Evolutionary conservation across 208 protist species (phyloP).

Genomic region (Crithidia expoeki): DNA sequence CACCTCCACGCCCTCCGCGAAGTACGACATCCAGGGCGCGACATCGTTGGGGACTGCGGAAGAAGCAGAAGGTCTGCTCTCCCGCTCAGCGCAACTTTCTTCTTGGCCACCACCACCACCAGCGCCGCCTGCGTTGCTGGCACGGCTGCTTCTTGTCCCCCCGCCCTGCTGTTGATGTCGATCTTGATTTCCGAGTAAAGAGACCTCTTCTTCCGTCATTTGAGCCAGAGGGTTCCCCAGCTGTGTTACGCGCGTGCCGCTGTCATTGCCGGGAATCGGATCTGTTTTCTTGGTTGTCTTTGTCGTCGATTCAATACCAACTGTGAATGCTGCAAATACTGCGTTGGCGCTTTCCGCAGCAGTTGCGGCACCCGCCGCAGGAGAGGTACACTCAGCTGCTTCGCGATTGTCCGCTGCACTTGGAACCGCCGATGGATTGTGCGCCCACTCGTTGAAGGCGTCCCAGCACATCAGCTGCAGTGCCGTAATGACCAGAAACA

Average conservation of each 20-base stretch:
- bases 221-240: constrained; percentile 10
- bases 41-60: background rate
- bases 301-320: background rate
- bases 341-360: background rate
- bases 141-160: background rate
- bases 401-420: constrained; percentile 4
- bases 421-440: constrained; percentile 1
- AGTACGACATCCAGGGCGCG: constrained; percentile 34
- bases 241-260: background rate
- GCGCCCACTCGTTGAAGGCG: constrained; percentile 59
- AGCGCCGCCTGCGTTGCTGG: background rate
- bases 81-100: background rate
- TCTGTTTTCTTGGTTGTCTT: background rate
- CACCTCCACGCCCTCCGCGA: constrained; percentile 42
- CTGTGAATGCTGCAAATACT: background rate
- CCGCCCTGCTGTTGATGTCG: background rate
- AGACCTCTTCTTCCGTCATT: constrained; percentile 17
- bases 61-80: background rate
- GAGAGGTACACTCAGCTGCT: background rate
- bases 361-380: background rate
- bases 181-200: background rate
- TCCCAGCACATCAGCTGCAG: constrained; percentile 86
- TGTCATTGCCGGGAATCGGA: background rate
- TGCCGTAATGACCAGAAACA: constrained; percentile 76
- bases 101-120: background rate